Evolutionary conservation across 345 rosid genomes (phyloP).

Genomic region (Syzygium jambos): DNA sequence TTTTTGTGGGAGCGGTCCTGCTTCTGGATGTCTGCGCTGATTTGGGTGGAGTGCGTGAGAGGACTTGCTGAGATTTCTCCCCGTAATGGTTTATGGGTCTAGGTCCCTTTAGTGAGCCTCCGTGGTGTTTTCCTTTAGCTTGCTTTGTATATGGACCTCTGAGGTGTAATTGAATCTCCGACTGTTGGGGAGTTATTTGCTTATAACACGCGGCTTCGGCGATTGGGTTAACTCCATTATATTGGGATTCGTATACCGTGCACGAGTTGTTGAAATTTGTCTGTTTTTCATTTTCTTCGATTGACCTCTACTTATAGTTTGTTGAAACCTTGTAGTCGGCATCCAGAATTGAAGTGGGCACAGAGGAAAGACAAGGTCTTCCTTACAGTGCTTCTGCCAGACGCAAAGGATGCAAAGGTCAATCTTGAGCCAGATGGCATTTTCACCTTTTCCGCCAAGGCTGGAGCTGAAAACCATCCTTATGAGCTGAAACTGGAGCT

Average conservation of each 20-base stretch:
- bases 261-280: neutral
- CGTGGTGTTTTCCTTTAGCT: neutral
- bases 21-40: neutral
- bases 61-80: neutral
- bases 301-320: neutral
- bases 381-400: conserved; percentile 58
- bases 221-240: neutral
- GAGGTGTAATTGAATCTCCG: neutral
- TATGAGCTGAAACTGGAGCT: conserved; percentile 79
- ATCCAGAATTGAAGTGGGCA: conserved; percentile 90
- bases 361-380: conserved; percentile 67
- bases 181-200: neutral
- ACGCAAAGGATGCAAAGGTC: conserved; percentile 66
- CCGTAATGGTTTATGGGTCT: neutral
- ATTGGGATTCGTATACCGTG: neutral
- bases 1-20: neutral
- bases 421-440: conserved; percentile 74
- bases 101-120: neutral
- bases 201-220: neutral
- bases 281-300: neutral
- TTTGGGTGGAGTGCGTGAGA: neutral
- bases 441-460: conserved; percentile 63
- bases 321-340: conserved; percentile 37
- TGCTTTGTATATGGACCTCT: neutral
- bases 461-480: conserved; percentile 44